Evolutionary conservation across 345 rosid genomes (phyloP), one percentile per base, ranked within the genome.

Genomic region (Acer yangbiense): DNA sequence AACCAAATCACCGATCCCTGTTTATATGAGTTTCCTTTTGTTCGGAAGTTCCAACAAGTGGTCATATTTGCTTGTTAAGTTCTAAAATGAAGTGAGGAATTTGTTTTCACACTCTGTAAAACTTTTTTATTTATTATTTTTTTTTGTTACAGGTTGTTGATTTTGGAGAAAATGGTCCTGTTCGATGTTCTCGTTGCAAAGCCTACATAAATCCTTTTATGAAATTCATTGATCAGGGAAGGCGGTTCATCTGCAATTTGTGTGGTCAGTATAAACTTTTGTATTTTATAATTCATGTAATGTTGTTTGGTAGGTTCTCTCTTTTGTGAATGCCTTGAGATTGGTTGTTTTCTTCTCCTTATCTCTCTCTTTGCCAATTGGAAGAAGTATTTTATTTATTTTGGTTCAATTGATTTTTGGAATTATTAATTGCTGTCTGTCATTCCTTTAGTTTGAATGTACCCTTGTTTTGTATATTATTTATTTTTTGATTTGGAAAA

Each of bases 101-200:
- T 6, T 55, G 10, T 21, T 66, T 65, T 52, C 66, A 61, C 65
- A 55, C 21, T 60, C 43, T 0, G 18, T 67, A 11, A 13, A 55
- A 73, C 27, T 68, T 83, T 75, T 80, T 41, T 72, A n/a, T n/a
- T n/a, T n/a, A n/a, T n/a, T n/a, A n/a, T n/a, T 25, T 25, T 25
- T 25, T 77, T 41, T 72, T 76, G 48, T 78, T 73, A 68, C 75
- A 95, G 98, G 87, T 90, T 77, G 98, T 93, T 76, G 98, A 95
- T 85, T 95, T 95, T 75, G 98, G 98, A 68, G 98, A 95, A 80
- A 76, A 86, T 77, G 98, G 98, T 69, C 98, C 97, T 52, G 91
- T 95, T 25, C 89, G 98, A 78, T 95, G 98, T 89, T 89, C 97
- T 79, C 92, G 93, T 74, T 95, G 98, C 87, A 95, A 95, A 86